A percentile compares a stretch with the other conserved stretches of the same genome.
phyloP scores from a whole-genome alignment of 495 filamentous ascomycete species.

The Durotheca rogersii region DNA sequence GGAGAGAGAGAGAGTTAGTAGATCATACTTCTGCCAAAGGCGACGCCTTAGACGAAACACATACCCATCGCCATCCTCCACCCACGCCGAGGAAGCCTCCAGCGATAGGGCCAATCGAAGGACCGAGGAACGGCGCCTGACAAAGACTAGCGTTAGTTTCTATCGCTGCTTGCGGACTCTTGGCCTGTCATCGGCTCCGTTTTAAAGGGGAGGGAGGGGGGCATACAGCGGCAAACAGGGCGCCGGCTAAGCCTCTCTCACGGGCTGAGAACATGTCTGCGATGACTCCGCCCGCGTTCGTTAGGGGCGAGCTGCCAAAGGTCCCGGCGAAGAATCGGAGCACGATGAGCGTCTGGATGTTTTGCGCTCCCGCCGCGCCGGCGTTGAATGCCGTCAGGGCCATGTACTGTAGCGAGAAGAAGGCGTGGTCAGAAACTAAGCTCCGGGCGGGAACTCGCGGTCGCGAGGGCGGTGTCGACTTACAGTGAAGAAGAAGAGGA shows the following conservation, averaged over 20 bases:
- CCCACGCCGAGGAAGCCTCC: constrained; percentile 63
- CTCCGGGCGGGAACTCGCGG: no score
- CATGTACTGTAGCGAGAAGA: constrained; percentile 18
- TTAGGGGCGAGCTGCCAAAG: constrained; percentile 73
- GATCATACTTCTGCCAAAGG: not conserved
- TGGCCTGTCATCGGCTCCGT: not conserved
- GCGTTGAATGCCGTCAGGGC: constrained; percentile 69
- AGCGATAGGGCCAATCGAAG: constrained; percentile 56
- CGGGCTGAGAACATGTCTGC: constrained; percentile 69
- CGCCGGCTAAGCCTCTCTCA: constrained; percentile 64
- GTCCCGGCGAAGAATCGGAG: constrained; percentile 77
- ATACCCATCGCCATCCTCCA: constrained; percentile 63
- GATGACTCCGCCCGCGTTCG: constrained; percentile 73
- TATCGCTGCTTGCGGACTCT: not conserved
- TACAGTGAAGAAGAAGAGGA: constrained; percentile 62
- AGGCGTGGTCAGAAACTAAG: not conserved
- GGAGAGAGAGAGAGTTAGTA: not conserved
- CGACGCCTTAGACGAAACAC: not conserved
- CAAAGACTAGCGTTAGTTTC: not conserved
- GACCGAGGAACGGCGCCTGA: constrained; percentile 66
- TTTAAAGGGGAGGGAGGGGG: not conserved
- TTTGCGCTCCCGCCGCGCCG: constrained; percentile 61
- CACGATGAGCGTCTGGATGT: constrained; percentile 65
- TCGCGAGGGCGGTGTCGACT: no score
- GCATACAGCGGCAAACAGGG: constrained; percentile 57